These are phyloP conservation scores for Hibiscus syriacus DNA, from an alignment of 345 rosid species.

Conservation along the genomic window DNA sequence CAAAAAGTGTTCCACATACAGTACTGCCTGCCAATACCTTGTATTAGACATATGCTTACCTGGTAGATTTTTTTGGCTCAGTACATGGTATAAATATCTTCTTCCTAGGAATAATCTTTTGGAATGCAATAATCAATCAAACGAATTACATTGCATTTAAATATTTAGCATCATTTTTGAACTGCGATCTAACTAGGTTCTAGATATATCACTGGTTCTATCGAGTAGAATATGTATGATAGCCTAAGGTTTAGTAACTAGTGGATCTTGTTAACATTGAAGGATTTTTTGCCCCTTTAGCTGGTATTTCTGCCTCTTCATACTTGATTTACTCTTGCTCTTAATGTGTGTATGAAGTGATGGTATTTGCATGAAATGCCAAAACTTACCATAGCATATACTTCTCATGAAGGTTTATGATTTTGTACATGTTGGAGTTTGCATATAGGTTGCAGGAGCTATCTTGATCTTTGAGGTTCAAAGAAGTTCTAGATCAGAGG, in stretches of 20 bases:
- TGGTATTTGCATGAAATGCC: neutral
- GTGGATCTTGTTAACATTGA: neutral
- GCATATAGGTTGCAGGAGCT: constrained; percentile 68
- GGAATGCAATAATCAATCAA: neutral
- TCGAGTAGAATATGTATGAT: neutral
- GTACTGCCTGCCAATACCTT: neutral
- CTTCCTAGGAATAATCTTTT: neutral
- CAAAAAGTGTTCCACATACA: neutral
- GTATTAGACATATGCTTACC: neutral
- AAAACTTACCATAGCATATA: neutral
- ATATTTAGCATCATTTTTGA: neutral
- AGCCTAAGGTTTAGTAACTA: neutral
- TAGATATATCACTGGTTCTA: neutral
- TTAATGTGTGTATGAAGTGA: constrained; percentile 1
- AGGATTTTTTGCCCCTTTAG: neutral
- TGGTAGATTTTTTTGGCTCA: neutral
- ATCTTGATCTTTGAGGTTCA: constrained; percentile 81
- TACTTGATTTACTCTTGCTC: constrained; percentile 8
- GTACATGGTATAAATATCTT: neutral
- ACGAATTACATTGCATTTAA: neutral
- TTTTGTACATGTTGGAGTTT: constrained; percentile 8
- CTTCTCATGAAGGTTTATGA: constrained; percentile 2
- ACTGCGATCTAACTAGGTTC: neutral
- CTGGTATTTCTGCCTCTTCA: neutral
- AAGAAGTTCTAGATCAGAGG: constrained; percentile 83